These are phyloP conservation scores for Knoxia roxburghii DNA, from an alignment of 257 asterid genomes.

Conservation along the genomic window DNA sequence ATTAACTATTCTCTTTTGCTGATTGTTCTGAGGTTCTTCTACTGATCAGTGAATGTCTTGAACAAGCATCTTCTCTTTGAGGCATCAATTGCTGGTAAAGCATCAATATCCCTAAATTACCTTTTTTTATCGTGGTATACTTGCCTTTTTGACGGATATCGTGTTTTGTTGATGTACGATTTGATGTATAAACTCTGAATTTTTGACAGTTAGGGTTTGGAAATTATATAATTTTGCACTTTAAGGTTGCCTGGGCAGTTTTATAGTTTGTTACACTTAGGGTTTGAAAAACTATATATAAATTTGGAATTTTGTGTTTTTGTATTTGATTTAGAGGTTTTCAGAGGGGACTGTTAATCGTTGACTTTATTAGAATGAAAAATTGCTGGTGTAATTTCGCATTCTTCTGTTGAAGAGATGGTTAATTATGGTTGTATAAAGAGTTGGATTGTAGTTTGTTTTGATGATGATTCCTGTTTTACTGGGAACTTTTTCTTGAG, in stretches of 20 bases:
- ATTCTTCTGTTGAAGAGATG: no score
- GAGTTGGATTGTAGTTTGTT: neutral
- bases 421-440: neutral
- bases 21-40: constrained; percentile 7
- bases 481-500: neutral
- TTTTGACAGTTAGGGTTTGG: neutral
- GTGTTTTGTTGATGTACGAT: neutral
- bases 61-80: neutral
- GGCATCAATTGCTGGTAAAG: neutral
- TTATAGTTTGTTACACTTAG: neutral
- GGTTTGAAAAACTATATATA: neutral
- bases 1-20: neutral
- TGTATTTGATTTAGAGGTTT: no score
- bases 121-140: neutral
- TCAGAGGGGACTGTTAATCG: no score
- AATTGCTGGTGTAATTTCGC: no score
- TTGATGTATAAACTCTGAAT: neutral
- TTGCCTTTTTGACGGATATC: neutral
- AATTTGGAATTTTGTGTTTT: neutral
- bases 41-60: constrained; percentile 8
- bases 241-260: neutral
- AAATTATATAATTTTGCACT: neutral
- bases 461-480: neutral
- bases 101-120: neutral
- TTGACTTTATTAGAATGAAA: no score